Base-by-base conservation (phyloP, 2,329 filamentous ascomycete genomes). In the Colletotrichum viniferum region DNA sequence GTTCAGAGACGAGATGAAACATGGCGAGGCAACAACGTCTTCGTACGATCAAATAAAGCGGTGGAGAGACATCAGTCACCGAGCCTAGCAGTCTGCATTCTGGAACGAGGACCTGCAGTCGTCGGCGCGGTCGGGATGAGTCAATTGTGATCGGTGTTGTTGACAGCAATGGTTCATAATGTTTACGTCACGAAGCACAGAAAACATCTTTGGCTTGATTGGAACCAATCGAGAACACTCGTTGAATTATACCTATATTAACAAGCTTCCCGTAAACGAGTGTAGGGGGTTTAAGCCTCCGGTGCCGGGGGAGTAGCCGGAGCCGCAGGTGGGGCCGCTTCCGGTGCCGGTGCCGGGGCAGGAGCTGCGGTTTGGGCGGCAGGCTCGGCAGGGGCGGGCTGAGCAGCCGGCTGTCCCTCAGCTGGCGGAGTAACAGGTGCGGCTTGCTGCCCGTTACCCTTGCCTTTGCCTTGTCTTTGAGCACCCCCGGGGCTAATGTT, bases 401-500 rank as follows among this genome's bases (percentile, higher is more conserved):
- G 36, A 8, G 38, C 16, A 10, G 30, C 24, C 1, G 30, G 58
- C 34, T 32, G 32, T 28, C 43, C 48, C 18, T 14, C 56, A 0
- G 34, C 67, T 10, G 52, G 24, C 4, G 71, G 52, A 3, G 43
- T 52, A 10, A 61, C 18, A 30, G 72, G 30, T 9, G 62, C 30
- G 5, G 36, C 72, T 21, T 61, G 69, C 28, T 74, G 36, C 4
- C 66, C 72, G n/a, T 66, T 62, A 3, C 24, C 68, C 10, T 56
- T 71, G 6, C 38, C 36, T 6, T 72, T 62, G 9, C 69, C 43
- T 24, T 56, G 38, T 36, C 18, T 26, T 4, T 32, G 24, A 38
- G 30, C 56, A 18, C 63, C 55, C 4, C 73, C 61, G 8, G 73
- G 38, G 32, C 69, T 68, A 4, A 72, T 75, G 43, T 75, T 75